These are phyloP conservation scores for Huntiella moniliformis DNA, from an alignment of 2,329 filamentous ascomycete species.

Conservation along the genomic window DNA sequence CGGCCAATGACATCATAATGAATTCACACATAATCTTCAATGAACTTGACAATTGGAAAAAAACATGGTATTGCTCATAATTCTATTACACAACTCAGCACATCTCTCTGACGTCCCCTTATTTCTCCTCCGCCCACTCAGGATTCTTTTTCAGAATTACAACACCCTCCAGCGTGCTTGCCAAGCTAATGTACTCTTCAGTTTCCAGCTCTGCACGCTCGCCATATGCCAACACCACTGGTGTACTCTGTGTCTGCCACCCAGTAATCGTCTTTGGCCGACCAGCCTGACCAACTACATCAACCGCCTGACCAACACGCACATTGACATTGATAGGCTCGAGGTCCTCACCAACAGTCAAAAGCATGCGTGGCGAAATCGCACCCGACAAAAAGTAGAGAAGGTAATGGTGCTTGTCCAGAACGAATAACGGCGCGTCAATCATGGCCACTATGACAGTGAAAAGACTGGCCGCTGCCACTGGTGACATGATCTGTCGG, in stretches of 20 bases:
- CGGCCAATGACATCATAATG: no score
- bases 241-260: slow-evolving; percentile 99
- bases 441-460: slow-evolving; percentile 86
- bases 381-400: slow-evolving; percentile 94
- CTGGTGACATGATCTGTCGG: slow-evolving; percentile 81
- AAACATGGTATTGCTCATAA: slow-evolving; percentile 10
- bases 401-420: slow-evolving; percentile 60
- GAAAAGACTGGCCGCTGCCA: slow-evolving; percentile 74
- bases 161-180: slow-evolving; percentile 77
- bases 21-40: no score
- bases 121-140: slow-evolving; percentile 10
- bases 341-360: slow-evolving; percentile 87
- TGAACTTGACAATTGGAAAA: not conserved
- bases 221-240: slow-evolving; percentile 80
- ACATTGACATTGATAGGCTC: slow-evolving; percentile 92
- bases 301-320: slow-evolving; percentile 90
- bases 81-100: not conserved
- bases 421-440: slow-evolving; percentile 74
- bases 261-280: slow-evolving; percentile 97
- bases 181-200: slow-evolving; percentile 87
- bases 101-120: not conserved
- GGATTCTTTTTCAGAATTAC: slow-evolving; percentile 69
- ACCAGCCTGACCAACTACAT: slow-evolving; percentile 92
- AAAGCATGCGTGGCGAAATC: slow-evolving; percentile 90
- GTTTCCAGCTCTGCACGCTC: slow-evolving; percentile 94